Conservation (phyloP, 108 stramenopile genomes). For the Cyclostephanos tholiformis region DNA sequence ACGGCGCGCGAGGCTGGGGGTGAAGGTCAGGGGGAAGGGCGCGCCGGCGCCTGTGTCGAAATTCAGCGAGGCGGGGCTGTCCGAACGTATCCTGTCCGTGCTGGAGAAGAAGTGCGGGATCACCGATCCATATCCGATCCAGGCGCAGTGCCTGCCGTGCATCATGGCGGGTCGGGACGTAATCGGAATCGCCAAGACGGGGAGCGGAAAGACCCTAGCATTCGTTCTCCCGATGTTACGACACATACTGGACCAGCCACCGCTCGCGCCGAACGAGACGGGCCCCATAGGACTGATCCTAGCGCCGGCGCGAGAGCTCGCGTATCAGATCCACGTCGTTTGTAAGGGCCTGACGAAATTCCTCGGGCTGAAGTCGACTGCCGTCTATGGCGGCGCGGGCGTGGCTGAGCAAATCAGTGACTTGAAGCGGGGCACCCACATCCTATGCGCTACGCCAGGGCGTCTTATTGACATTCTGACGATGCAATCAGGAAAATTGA, state of each 20-base stretch:
- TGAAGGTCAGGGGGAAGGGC: slow-evolving; percentile 90
- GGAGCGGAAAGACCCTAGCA: slow-evolving; percentile 96
- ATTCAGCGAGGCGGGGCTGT: slow-evolving; percentile 92
- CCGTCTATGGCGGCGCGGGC: slow-evolving; percentile 97
- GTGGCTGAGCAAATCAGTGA: slow-evolving; percentile 98
- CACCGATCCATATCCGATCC: slow-evolving; percentile 92
- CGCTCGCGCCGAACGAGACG: slow-evolving; percentile 84
- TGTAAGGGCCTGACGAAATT: slow-evolving; percentile 78
- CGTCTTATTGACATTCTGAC: slow-evolving; percentile 98
- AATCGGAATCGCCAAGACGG: slow-evolving; percentile 99
- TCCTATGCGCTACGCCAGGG: slow-evolving; percentile 98
- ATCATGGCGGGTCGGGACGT: slow-evolving; percentile 98
- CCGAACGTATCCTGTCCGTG: slow-evolving; percentile 79
- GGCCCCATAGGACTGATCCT: slow-evolving; percentile 97
- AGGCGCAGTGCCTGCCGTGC: slow-evolving; percentile 96
- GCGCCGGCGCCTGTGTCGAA: slow-evolving; percentile 91
- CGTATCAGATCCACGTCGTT: slow-evolving; percentile 94
- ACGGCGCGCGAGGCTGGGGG: slow-evolving; percentile 75
- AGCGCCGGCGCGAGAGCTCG: slow-evolving; percentile 97
- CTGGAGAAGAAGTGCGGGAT: slow-evolving; percentile 70
- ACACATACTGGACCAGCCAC: slow-evolving; percentile 94
- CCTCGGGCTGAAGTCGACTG: slow-evolving; percentile 85
- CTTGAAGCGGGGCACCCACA: slow-evolving; percentile 95
- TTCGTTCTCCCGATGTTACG: slow-evolving; percentile 95
- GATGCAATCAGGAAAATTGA: slow-evolving; percentile 96